phyloP scores from a whole-genome alignment of 768 basidiomycete genomes.

The Mycena leptocephala region DNA sequence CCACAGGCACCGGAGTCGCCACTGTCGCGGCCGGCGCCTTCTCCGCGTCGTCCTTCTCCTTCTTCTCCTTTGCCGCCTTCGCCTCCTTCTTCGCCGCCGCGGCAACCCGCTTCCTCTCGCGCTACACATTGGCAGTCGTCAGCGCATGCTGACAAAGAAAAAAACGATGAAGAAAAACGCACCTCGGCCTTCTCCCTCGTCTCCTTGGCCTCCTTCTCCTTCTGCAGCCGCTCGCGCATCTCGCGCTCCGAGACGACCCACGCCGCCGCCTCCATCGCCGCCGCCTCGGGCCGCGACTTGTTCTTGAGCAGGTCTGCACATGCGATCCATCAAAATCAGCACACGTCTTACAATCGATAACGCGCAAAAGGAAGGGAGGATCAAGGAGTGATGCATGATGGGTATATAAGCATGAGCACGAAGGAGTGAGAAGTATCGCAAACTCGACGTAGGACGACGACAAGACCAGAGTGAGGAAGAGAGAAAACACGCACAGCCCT shows the following conservation, averaged over 20 bases:
- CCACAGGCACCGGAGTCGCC: not conserved
- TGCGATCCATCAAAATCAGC: constrained; percentile 33
- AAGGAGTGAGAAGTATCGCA: too few species aligned
- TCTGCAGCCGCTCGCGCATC: constrained; percentile 80
- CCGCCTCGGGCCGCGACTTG: constrained; percentile 86
- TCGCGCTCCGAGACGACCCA: constrained; percentile 87
- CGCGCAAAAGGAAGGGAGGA: constrained; percentile 11
- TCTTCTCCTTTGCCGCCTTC: constrained; percentile 77
- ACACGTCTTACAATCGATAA: constrained; percentile 28
- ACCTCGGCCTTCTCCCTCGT: constrained; percentile 79
- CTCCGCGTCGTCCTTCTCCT: constrained; percentile 66
- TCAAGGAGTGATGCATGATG: not conserved
- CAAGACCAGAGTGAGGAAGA: too few species aligned
- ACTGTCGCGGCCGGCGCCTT: constrained; percentile 45
- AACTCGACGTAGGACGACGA: not conserved
- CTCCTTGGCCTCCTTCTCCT: constrained; percentile 83
- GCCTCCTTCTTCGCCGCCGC: constrained; percentile 73
- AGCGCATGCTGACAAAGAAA: not conserved
- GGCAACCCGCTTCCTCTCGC: constrained; percentile 68
- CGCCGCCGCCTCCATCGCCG: constrained; percentile 73
- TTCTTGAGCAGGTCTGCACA: constrained; percentile 82
- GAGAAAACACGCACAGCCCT: constrained; percentile 80
- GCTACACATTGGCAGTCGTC: constrained; percentile 44
- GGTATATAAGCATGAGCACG: not conserved
- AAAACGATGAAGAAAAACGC: constrained; percentile 42